Percentiles rank a stretch among this genome's conserved stretches.
These are phyloP conservation scores for Remersonia thermophila DNA, from an alignment of 2,329 filamentous ascomycete species.

Conservation along the genomic window DNA sequence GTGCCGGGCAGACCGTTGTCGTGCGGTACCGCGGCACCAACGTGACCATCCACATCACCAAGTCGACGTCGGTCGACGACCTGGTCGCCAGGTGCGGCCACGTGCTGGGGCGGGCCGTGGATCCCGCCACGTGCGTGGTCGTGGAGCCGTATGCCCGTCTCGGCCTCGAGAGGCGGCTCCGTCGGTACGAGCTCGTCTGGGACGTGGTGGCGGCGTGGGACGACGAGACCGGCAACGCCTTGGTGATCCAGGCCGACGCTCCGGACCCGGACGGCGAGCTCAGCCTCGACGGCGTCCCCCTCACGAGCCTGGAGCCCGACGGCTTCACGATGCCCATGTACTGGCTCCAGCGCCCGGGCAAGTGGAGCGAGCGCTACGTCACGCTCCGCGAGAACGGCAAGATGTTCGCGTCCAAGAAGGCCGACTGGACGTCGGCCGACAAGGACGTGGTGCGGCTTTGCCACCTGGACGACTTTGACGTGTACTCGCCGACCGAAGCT, in stretches of 20 bases:
- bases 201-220: constrained; percentile 94
- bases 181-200: constrained; percentile 74
- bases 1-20: constrained; percentile 59
- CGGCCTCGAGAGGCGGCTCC: constrained; percentile 69
- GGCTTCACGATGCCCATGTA: constrained; percentile 62
- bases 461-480: constrained; percentile 84
- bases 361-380: constrained; percentile 79
- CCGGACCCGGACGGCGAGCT: constrained; percentile 48
- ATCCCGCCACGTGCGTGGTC: constrained; percentile 54
- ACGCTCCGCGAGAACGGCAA: constrained; percentile 65
- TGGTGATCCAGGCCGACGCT: constrained; percentile 53
- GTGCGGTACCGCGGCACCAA: constrained; percentile 60
- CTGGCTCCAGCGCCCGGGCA: constrained; percentile 68
- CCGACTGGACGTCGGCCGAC: constrained; percentile 41
- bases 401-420: constrained; percentile 56
- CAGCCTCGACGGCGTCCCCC: constrained; percentile 51
- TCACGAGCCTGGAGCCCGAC: constrained; percentile 43
- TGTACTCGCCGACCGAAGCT: constrained; percentile 63
- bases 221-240: constrained; percentile 59
- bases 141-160: constrained; percentile 64
- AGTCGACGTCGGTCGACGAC: constrained; percentile 62
- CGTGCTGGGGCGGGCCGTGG: constrained; percentile 38
- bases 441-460: constrained; percentile 63
- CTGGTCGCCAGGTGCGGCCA: constrained; percentile 50
- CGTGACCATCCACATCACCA: constrained; percentile 58